Base-by-base conservation (phyloP, 202 grass and related monocot species). In the Schoenoplectus tabernaemontani region DNA sequence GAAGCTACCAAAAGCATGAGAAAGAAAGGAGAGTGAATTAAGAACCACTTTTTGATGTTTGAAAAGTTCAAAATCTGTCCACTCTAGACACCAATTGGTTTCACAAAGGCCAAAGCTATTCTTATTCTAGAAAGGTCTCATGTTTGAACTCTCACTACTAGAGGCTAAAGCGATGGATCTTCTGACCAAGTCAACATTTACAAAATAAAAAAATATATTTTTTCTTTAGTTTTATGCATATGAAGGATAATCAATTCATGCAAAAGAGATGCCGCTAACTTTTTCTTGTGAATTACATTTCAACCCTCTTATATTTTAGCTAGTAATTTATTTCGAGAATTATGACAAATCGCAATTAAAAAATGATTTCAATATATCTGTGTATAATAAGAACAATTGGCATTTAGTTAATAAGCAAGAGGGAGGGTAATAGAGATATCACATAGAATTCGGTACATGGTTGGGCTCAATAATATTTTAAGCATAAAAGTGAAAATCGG, bases 91-190 rank as follows among this genome's bases (percentile, higher is more conserved):
- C 46, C 46, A 53, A 5, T 33, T 34, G 28, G 46, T 74, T 54
- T 74, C 26, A 74, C n/a, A 54, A 74, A n/a, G n/a, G n/a, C n/a
- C n/a, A 15, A 74, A 70, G 54, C 15, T 74, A 74, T 74, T 74
- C 70, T 54, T 9, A 19, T 54, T 74, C 70, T 51, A 73, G 68
- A n/a, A 73, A 73, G 46, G 68, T 32, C 23, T 34, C 26, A 53
- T 74, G 26, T 74, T 74, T 53, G 2, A 54, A 53, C 15, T 54
- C 11, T 19, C 15, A 33, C 48, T 53, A 74, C 7, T 53, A 34
- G 17, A 51, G 17, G 6, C 13, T 48, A 48, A 50, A 73, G 42
- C 3, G 44, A 19, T 34, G 3, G 26, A 74, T 73, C 26, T 33
- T 54, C 43, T 74, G 70, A 74, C 70, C 70, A 34, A 11, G 70